Evolutionary conservation across 2,329 filamentous ascomycete species (phyloP).

Genomic region (Teratosphaeria viscida): DNA sequence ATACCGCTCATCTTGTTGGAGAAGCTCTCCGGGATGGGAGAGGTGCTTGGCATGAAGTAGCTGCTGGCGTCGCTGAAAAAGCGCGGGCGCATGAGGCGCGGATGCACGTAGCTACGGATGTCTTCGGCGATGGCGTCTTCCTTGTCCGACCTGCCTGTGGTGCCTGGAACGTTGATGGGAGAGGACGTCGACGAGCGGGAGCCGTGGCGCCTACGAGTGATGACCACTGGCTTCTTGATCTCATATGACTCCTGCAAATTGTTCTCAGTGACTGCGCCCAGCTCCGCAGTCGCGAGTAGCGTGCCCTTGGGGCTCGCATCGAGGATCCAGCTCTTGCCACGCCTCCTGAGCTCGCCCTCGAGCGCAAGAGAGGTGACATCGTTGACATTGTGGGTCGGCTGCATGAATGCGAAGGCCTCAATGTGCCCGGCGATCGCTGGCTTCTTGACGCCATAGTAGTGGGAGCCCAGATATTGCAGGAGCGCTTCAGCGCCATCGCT

Average conservation of each 20-base stretch:
- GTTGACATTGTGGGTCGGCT: slow-evolving; percentile 10
- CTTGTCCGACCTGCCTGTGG: background rate
- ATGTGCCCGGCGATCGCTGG: slow-evolving; percentile 8
- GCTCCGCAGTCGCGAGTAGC: background rate
- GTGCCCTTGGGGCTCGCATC: slow-evolving; percentile 5
- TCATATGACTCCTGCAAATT: background rate
- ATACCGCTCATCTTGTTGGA: background rate
- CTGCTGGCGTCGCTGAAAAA: background rate
- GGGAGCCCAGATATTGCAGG: slow-evolving; percentile 11
- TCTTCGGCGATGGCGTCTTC: background rate
- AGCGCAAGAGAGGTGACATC: slow-evolving; percentile 4
- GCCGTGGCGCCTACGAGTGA: background rate
- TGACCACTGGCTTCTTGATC: background rate
- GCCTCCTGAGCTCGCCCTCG: slow-evolving; percentile 6
- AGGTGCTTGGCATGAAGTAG: background rate
- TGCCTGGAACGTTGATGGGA: slow-evolving; percentile 2
- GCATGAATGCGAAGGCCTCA: slow-evolving; percentile 13
- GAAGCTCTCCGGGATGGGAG: background rate
- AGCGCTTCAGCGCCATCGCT: slow-evolving; percentile 50
- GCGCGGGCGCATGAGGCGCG: background rate
- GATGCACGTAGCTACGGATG: background rate
- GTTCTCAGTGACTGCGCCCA: background rate
- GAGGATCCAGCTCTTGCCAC: slow-evolving; percentile 12
- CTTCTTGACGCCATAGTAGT: slow-evolving; percentile 5
- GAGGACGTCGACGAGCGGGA: background rate